Evolutionary conservation across 2,329 filamentous ascomycete genomes (phyloP), one percentile per base, ranked within the genome.

Genomic region (Pseudopyricularia cyperi): DNA sequence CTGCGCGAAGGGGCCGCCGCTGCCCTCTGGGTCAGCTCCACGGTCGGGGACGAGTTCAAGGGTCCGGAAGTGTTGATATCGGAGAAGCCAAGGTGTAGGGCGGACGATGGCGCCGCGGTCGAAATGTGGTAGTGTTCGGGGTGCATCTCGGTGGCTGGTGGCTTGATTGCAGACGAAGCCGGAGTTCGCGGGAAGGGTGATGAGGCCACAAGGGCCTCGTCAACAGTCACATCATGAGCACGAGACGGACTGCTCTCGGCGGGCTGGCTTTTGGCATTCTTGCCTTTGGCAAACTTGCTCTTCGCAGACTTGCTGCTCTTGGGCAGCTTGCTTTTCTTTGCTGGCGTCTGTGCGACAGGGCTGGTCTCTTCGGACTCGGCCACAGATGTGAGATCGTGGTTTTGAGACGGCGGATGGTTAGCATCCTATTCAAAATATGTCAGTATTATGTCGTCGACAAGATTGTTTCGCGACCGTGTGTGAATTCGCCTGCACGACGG

Each of bases 141-240:
- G 64, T 96, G 90, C 90, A 96, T 96, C 65, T 95, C 89, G 54
- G 83, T 80, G 57, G 76, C 76, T 48, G 84, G 72, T 24, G 88
- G 86, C 69, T 86, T 85, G 58, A 85, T 71, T 6, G 81, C 76
- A 4, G 81, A 80, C 14, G 75, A 77, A 39, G 73, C 75, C 5
- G 89, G 89, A 1, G 86, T 84, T 59, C 65, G 58, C 49, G 70
- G 62, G 53, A 59, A 55, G 8, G 68, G 63, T 26, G 68, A 69
- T 19, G 69, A 67, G 47, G 50, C 2, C 48, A 50, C 39, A 44
- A 7, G 22, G 39, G 39, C 12, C 22, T 44, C 39, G 24, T 44
- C 39, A 4, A 15, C 24, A 44, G 39, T 8, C 7, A 8, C 24
- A 24, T 26, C 39, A 15, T n/a, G 39, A 11, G 39, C 39, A 6